These are phyloP conservation scores for Mycena amicta DNA, from an alignment of 768 basidiomycete species.

Conservation along the genomic window DNA sequence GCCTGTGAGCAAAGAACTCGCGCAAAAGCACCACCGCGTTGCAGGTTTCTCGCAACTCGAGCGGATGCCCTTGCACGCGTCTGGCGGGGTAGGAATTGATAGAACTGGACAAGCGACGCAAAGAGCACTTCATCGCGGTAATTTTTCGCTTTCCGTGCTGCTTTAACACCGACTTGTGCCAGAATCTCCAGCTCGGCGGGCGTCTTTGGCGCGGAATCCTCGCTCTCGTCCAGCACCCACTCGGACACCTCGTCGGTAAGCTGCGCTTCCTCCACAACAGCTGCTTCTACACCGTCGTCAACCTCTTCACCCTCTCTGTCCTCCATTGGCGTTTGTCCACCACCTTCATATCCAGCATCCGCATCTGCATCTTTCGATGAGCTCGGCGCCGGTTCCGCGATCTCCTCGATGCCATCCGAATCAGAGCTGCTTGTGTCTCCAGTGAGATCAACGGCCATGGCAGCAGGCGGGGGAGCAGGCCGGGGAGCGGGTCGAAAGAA, in stretches of 20 bases:
- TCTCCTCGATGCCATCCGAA: not conserved
- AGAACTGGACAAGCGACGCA: constrained; percentile 2
- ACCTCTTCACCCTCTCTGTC: not conserved
- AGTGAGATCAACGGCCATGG: not conserved
- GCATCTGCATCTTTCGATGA: not conserved
- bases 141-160: not conserved
- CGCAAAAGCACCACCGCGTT: constrained; percentile 1
- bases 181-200: not conserved
- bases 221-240: constrained; percentile 1
- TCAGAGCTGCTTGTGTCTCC: not conserved
- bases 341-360: not conserved
- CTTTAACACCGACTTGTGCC: not conserved
- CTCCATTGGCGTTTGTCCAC: not conserved
- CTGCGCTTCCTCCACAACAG: not conserved
- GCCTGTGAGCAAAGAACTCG: constrained; percentile 4
- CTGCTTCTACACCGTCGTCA: not conserved
- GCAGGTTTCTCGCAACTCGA: not conserved
- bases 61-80: not conserved
- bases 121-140: constrained; percentile 1
- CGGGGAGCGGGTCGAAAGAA: not conserved
- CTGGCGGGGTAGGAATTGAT: constrained; percentile 3
- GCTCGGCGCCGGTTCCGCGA: not conserved
- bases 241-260: constrained; percentile 3
- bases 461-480: not conserved
- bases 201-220: constrained; percentile 1